phyloP scores from a whole-genome alignment of 2,329 filamentous ascomycete species.

The Bipolaris sorokiniana region DNA sequence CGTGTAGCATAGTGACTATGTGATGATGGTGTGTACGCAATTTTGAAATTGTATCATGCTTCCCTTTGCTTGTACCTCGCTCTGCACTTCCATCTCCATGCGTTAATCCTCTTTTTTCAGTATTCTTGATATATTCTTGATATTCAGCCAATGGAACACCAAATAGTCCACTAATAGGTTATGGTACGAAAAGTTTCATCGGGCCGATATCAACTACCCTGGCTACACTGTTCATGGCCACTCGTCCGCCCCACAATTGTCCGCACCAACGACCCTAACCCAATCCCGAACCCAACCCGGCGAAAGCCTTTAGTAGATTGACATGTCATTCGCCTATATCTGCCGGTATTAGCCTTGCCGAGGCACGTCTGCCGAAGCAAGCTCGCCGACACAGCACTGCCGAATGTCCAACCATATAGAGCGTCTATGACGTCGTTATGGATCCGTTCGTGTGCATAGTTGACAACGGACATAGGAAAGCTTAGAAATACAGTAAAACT shows the following conservation, averaged over 20 bases:
- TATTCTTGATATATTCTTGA: background rate
- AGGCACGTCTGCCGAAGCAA: background rate
- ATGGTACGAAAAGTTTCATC: background rate
- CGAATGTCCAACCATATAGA: background rate
- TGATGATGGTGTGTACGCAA: background rate
- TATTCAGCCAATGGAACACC: background rate
- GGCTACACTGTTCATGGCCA: background rate
- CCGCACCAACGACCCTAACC: slow-evolving; percentile 1
- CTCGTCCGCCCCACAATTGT: slow-evolving; percentile 2
- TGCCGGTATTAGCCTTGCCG: slow-evolving; percentile 7
- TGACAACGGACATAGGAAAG: background rate
- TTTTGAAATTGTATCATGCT: background rate
- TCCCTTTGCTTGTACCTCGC: background rate
- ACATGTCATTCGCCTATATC: slow-evolving; percentile 11
- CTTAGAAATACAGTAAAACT: slow-evolving; percentile 14
- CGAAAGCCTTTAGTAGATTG: background rate
- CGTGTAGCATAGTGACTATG: background rate
- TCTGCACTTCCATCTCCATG: background rate
- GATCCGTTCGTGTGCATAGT: background rate
- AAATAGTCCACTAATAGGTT: background rate
- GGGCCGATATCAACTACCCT: background rate
- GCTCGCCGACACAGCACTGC: background rate
- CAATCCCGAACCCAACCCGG: background rate
- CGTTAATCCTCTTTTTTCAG: background rate
- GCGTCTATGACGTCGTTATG: slow-evolving; percentile 17